These are phyloP conservation scores for Populus hybrid DNA, from an alignment of 441 rosid species.

Conservation along the genomic window DNA sequence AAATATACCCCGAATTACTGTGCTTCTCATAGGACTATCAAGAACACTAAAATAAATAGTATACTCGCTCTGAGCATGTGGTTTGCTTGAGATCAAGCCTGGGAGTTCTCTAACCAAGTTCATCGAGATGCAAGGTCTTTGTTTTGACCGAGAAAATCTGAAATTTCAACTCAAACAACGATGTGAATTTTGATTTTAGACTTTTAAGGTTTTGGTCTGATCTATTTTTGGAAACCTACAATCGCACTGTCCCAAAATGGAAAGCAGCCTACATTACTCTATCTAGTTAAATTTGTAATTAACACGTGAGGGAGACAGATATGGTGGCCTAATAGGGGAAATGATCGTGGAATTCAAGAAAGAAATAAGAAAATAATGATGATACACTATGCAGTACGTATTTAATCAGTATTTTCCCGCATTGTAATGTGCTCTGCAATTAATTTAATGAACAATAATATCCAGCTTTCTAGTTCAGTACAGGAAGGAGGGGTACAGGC, in stretches of 20 bases:
- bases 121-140: constrained; percentile 18
- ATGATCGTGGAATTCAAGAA: too few relatives aligned
- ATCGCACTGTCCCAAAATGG: neutral
- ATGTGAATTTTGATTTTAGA: neutral
- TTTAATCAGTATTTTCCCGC: too few relatives aligned
- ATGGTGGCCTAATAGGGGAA: too few relatives aligned
- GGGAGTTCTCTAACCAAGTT: constrained; percentile 1
- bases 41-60: neutral
- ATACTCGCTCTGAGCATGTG: neutral
- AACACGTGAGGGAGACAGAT: too few relatives aligned
- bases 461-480: too few relatives aligned
- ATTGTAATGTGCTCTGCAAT: too few relatives aligned
- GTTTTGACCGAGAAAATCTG: neutral
- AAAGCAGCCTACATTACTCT: neutral
- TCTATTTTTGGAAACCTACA: neutral
- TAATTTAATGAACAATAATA: too few relatives aligned
- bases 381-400: too few relatives aligned
- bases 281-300: too few relatives aligned
- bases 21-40: neutral
- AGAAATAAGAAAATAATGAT: too few relatives aligned
- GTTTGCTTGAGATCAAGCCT: neutral
- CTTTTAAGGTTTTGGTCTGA: constrained; percentile 8
- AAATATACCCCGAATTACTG: neutral
- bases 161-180: neutral
- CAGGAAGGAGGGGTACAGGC: too few relatives aligned